Base-by-base conservation (phyloP, 176 grass and related monocot species). In the Lolium multiflorum region DNA sequence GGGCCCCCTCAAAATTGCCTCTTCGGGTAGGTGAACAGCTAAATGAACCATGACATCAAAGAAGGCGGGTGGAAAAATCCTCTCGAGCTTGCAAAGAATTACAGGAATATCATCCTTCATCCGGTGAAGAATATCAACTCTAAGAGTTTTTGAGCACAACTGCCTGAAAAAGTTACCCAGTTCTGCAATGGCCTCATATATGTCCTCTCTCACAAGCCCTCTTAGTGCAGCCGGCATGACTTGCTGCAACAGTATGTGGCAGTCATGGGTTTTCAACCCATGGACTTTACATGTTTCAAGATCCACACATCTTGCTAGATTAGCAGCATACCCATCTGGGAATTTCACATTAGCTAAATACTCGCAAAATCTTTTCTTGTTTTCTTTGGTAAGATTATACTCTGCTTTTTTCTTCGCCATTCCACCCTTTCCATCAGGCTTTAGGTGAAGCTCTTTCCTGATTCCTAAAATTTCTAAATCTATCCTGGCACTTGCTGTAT, bases 181-280 rank as follows among this genome's bases (percentile, higher is more conserved):
- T 70, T 70, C 66, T 9, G 66, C 66, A 70, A 70, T 41, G 35
- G 66, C 66, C 37, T 70, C 66, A 70, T 70, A 70, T 70, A 70
- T 70, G 35, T 70, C 66, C 35, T 70, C 41, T 41, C 66, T 70
- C 37, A 70, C 66, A 11, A 70, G 66, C 8, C 66, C 66, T 41
- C 35, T 39, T 41, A 70, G 66, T 17, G 35, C 66, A 70, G 3
- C 66, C 3, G 16, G 66, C 17, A 70, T 39, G 5, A 70, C 66
- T 41, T 70, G 66, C 17, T 70, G 66, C 16, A 70, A 16, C 9
- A 70, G 37, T 70, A 70, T 41, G 17, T 70, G 66, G 17, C 66
- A 70, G 17, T 70, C 66, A 20, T 70, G 66, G 35, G 66, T 70
- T 16, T 70, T 70, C 66, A 70, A 41, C 16, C 66, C 66, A 70